Conservation (phyloP, 805 yeast species). For the Metschnikowia colocasiae region DNA sequence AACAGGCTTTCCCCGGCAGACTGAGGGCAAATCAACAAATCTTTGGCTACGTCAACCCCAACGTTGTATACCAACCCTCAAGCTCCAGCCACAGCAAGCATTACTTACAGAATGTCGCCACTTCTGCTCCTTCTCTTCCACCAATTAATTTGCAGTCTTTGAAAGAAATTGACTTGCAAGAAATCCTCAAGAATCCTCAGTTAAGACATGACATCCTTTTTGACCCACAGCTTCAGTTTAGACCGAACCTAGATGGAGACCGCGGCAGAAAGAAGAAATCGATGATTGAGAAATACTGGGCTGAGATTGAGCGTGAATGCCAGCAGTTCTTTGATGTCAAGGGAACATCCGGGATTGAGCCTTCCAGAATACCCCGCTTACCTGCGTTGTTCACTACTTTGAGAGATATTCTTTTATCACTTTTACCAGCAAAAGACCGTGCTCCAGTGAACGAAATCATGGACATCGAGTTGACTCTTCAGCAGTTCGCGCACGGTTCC, state of each 20-base stretch:
- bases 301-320: slow-evolving; percentile 67
- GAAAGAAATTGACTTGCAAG: slow-evolving; percentile 82
- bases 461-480: slow-evolving; percentile 72
- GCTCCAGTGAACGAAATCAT: slow-evolving; percentile 62
- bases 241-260: slow-evolving; percentile 90
- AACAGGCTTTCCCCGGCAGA: slow-evolving; percentile 11
- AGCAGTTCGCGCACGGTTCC: slow-evolving; percentile 68
- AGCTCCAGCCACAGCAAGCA: slow-evolving; percentile 10
- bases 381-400: slow-evolving; percentile 75
- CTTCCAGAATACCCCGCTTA: slow-evolving; percentile 40
- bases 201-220: slow-evolving; percentile 88
- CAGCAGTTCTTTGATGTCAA: slow-evolving; percentile 32
- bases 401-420: slow-evolving; percentile 66
- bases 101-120: slow-evolving; percentile 4
- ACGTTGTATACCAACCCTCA: slow-evolving; percentile 6
- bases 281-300: slow-evolving; percentile 81
- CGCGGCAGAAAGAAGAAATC: slow-evolving; percentile 75
- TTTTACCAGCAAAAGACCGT: slow-evolving; percentile 76
- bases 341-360: slow-evolving; percentile 13
- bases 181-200: slow-evolving; percentile 87
- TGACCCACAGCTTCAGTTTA: slow-evolving; percentile 86
- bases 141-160: slow-evolving; percentile 80
- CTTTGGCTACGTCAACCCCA: slow-evolving; percentile 16
- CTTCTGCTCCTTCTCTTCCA: slow-evolving; percentile 51
- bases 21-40: slow-evolving; percentile 15